Conservation (phyloP, 208 protist genomes). For the Endotrypanum monterogeii region DNA sequence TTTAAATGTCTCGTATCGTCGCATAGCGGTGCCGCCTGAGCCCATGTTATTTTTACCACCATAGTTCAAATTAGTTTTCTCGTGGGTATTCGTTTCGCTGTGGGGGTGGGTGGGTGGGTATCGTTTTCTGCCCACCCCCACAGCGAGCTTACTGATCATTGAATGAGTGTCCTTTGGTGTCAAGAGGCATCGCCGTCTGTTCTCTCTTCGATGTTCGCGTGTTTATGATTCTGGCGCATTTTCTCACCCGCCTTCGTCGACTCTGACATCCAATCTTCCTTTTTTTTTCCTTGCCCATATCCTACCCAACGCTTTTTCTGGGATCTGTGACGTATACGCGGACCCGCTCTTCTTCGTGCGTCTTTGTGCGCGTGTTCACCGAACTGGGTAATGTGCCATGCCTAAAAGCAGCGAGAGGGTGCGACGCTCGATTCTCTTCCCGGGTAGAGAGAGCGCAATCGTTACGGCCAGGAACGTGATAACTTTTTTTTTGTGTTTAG, state of each 20-base stretch:
- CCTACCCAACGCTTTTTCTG: background rate
- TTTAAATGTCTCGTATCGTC: background rate
- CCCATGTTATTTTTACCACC: background rate
- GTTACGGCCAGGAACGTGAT: background rate
- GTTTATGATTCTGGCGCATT: too few species aligned
- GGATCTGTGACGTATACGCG: background rate
- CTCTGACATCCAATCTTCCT: background rate
- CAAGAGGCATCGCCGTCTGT: background rate
- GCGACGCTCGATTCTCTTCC: background rate
- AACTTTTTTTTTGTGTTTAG: background rate
- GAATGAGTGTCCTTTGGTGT: too few species aligned
- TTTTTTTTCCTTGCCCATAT: background rate
- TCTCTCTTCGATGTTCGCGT: too few species aligned
- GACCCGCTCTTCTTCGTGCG: background rate
- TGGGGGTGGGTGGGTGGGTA: too few species aligned
- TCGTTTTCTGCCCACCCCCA: too few species aligned
- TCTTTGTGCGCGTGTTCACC: background rate
- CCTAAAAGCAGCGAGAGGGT: background rate
- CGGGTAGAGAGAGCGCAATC: too few species aligned
- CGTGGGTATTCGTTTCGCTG: too few species aligned
- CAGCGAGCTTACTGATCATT: too few species aligned
- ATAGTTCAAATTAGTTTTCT: too few species aligned
- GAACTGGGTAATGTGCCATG: background rate
- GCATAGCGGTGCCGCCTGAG: background rate
- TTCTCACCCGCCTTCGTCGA: background rate